Conservation (phyloP, 495 filamentous ascomycete species). For the Penicillium desertorum region DNA sequence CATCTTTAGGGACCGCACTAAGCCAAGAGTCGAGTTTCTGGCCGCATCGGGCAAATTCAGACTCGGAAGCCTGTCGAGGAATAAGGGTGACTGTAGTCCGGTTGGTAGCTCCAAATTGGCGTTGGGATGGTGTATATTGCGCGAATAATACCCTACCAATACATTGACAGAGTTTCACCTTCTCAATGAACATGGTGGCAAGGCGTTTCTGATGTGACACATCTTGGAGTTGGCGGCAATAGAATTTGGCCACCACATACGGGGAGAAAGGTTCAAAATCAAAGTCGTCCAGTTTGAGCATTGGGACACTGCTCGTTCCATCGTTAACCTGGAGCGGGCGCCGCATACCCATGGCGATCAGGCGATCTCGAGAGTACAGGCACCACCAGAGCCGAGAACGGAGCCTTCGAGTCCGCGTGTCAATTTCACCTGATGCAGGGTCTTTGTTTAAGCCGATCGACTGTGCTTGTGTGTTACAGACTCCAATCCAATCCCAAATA, state of each 20-base stretch:
- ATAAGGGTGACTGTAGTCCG: constrained; percentile 80
- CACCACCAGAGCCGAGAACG: constrained; percentile 91
- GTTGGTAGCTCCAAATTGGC: constrained; percentile 63
- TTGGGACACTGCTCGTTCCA: constrained; percentile 81
- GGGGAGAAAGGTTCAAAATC: constrained; percentile 64
- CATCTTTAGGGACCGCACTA: constrained; percentile 59
- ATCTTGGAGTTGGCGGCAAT: constrained; percentile 44
- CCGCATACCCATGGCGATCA: constrained; percentile 83
- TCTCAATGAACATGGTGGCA: constrained; percentile 82
- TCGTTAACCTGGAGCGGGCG: constrained; percentile 82
- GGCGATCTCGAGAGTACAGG: constrained; percentile 82
- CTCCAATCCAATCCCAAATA: constrained; percentile 86
- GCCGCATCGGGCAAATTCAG: constrained; percentile 66
- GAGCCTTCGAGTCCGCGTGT: constrained; percentile 55
- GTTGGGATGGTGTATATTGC: constrained; percentile 70
- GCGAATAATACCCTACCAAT: constrained; percentile 77
- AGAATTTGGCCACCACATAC: constrained; percentile 35
- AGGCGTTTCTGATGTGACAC: constrained; percentile 62
- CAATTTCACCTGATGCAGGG: constrained; percentile 64
- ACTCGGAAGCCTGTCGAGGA: constrained; percentile 71
- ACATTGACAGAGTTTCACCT: constrained; percentile 78
- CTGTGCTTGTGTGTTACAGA: constrained; percentile 76
- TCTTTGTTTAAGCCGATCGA: constrained; percentile 80
- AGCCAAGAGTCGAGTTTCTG: constrained; percentile 69
- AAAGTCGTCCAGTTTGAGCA: constrained; percentile 76